These are phyloP conservation scores for Gelatoporia subvermispora DNA, from an alignment of 768 basidiomycete genomes.

Conservation along the genomic window DNA sequence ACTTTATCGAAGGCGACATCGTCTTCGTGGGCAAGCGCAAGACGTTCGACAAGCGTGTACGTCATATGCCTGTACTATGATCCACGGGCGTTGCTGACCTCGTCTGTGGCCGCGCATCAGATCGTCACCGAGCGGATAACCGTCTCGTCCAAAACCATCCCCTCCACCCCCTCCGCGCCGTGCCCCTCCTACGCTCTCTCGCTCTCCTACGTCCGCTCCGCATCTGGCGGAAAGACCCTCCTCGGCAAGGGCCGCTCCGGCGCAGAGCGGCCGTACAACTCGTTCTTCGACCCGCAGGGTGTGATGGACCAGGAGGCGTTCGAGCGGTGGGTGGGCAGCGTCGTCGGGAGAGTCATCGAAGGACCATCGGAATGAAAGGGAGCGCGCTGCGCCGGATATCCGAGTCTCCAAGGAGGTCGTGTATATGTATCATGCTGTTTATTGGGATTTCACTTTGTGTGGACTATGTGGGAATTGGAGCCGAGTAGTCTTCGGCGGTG, in stretches of 20 bases:
- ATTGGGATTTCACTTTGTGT: too few relatives aligned
- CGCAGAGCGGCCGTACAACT: slow-evolving; percentile 53
- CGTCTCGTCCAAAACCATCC: slow-evolving; percentile 62
- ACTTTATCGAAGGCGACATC: slow-evolving; percentile 77
- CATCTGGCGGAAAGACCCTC: slow-evolving; percentile 82
- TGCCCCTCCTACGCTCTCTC: slow-evolving; percentile 61
- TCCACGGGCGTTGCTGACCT: not conserved
- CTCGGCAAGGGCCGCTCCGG: slow-evolving; percentile 64
- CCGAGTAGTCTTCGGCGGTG: too few relatives aligned
- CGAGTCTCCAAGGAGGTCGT: too few relatives aligned
- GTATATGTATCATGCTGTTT: too few relatives aligned
- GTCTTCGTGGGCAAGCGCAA: slow-evolving; percentile 90
- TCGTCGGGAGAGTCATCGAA: slow-evolving; percentile 72
- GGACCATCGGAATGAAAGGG: slow-evolving; percentile 39
- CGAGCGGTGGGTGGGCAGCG: slow-evolving; percentile 71
- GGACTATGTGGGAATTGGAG: too few relatives aligned
- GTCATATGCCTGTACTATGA: slow-evolving; percentile 19
- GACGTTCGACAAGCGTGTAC: slow-evolving; percentile 79
- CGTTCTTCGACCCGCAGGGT: slow-evolving; percentile 80
- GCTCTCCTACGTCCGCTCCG: slow-evolving; percentile 70
- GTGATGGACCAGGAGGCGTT: slow-evolving; percentile 72
- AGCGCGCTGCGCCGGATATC: too few relatives aligned
- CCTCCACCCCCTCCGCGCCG: slow-evolving; percentile 46
- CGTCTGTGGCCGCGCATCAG: slow-evolving; percentile 29
- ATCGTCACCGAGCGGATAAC: slow-evolving; percentile 90